Evolutionary conservation across 805 yeast species (phyloP).

Genomic region (Barnettozyma californica): DNA sequence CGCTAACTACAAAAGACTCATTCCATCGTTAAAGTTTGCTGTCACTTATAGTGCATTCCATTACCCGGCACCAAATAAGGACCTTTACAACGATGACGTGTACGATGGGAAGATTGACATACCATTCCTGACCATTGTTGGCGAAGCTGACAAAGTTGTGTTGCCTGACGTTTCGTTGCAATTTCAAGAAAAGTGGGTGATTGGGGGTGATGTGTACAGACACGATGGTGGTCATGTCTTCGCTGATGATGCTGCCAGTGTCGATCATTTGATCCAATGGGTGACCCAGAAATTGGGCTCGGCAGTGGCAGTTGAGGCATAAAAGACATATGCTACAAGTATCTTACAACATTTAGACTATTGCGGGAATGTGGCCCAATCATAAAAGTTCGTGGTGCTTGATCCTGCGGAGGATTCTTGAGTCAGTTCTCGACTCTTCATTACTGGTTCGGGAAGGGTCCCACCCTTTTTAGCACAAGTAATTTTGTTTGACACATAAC

Average conservation of each 20-base stretch:
- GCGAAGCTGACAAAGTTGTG: slow-evolving; percentile 9
- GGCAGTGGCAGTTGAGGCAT: neutral
- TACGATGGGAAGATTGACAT: slow-evolving; percentile 7
- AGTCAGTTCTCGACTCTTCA: too few species aligned
- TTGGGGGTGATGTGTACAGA: neutral
- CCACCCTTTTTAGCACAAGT: too few species aligned
- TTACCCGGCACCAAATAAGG: slow-evolving; percentile 1
- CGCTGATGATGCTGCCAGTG: slow-evolving; percentile 4
- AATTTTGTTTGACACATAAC: too few species aligned
- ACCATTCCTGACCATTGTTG: slow-evolving; percentile 12
- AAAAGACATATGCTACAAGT: too few species aligned
- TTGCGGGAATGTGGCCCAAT: neutral
- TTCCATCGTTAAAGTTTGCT: slow-evolving; percentile 9
- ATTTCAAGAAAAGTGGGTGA: slow-evolving; percentile 3
- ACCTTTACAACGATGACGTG: neutral
- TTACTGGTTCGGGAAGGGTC: too few species aligned
- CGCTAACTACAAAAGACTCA: neutral
- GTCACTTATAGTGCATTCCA: slow-evolving; percentile 9
- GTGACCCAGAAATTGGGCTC: neutral
- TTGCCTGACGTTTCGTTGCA: slow-evolving; percentile 6
- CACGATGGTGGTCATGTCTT: slow-evolving; percentile 6
- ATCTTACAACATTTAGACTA: too few species aligned
- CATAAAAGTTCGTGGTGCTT: neutral
- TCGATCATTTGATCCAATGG: neutral
- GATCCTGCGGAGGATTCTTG: too few species aligned